A percentile compares a stretch with the other conserved stretches of the same genome.
These are phyloP conservation scores for Ceratocystis harringtonii DNA, from an alignment of 2,329 filamentous ascomycete genomes.

Conservation along the genomic window DNA sequence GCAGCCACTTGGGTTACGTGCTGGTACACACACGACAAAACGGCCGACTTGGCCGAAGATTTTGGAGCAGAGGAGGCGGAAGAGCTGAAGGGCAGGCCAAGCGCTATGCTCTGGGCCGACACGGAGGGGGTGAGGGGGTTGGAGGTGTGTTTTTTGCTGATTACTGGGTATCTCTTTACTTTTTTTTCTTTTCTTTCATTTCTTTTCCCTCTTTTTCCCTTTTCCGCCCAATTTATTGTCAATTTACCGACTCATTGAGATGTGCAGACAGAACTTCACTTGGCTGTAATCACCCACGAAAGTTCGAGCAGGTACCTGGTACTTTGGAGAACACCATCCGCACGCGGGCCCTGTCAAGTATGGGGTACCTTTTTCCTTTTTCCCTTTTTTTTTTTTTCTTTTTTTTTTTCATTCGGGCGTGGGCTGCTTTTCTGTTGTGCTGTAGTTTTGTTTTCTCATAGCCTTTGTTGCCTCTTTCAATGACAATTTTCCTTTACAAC, in stretches of 20 bases:
- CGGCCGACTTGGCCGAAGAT: not conserved
- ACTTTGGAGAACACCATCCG: not conserved
- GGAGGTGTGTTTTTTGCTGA: not conserved
- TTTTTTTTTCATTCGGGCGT: not conserved
- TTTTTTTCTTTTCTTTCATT: not conserved
- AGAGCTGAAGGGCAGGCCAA: not conserved
- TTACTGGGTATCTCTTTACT: not conserved
- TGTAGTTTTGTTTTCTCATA: not conserved
- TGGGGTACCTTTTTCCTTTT: not conserved
- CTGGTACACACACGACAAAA: not conserved
- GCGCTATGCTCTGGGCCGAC: no score
- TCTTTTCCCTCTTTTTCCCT: no score
- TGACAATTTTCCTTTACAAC: not conserved
- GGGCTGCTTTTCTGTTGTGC: no score
- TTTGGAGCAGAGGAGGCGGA: not conserved
- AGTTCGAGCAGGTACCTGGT: not conserved
- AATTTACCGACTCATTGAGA: no score
- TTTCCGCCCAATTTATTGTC: no score
- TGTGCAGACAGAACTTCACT: no score
- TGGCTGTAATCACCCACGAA: not conserved
- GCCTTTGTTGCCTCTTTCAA: not conserved
- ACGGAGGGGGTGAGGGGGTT: no score
- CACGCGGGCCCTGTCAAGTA: not conserved
- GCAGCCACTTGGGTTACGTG: not conserved
- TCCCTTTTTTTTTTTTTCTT: no score